A percentile compares a stretch with the other conserved stretches of the same genome.
phyloP scores from a whole-genome alignment of 164 flowering plant genomes.

The Magnolia changhungtana region DNA sequence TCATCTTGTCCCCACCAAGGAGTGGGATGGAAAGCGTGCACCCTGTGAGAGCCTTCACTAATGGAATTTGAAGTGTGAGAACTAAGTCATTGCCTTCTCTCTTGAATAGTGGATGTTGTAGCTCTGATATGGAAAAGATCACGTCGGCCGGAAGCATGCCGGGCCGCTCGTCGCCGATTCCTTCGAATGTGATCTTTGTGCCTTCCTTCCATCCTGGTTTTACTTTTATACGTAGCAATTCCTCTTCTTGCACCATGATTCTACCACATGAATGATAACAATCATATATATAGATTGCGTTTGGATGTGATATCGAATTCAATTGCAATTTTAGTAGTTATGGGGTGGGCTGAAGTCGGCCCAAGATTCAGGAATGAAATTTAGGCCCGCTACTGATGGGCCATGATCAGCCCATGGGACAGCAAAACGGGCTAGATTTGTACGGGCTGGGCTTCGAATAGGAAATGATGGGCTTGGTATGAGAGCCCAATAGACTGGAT shows the following conservation, averaged over 20 bases:
- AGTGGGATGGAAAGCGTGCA: constrained; percentile 59
- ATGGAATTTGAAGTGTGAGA: constrained; percentile 52
- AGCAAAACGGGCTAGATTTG: no score
- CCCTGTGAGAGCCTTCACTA: constrained; percentile 76
- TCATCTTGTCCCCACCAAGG: constrained; percentile 59
- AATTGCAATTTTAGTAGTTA: no score
- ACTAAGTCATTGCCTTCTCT: constrained; percentile 66
- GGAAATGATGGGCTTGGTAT: no score
- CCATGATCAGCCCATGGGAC: no score
- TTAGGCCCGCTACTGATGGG: no score
- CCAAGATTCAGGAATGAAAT: no score
- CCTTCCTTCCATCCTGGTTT: constrained; percentile 90
- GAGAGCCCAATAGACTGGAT: no score
- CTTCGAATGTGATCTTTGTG: constrained; percentile 73
- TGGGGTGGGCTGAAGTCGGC: no score
- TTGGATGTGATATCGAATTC: no score
- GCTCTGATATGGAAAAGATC: constrained; percentile 54
- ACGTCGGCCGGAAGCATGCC: constrained; percentile 64
- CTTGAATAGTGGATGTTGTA: constrained; percentile 51
- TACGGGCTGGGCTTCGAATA: no score
- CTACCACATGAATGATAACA: constrained; percentile 23
- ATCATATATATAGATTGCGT: not conserved
- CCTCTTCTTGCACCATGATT: constrained; percentile 52
- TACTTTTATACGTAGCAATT: constrained; percentile 51
- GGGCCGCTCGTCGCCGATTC: constrained; percentile 65